These are phyloP conservation scores for Amanita subjunquillea DNA, from an alignment of 768 basidiomycete species.

Conservation along the genomic window DNA sequence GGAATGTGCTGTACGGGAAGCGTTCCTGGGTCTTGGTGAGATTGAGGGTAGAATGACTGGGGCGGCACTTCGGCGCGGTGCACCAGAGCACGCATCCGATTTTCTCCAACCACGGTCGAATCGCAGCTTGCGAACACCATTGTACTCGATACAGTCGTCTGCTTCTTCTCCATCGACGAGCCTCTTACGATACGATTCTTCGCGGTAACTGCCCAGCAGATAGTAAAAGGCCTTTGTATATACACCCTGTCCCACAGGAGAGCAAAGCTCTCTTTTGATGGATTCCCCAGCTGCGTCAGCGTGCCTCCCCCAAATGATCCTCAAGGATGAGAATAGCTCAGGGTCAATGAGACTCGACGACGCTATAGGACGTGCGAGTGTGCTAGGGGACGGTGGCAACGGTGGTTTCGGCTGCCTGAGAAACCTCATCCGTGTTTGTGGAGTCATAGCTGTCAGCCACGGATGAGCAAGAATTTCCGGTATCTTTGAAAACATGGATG, in stretches of 20 bases:
- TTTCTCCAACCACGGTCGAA: constrained; percentile 31
- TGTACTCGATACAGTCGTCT: constrained; percentile 22
- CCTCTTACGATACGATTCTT: constrained; percentile 35
- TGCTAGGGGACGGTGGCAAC: constrained; percentile 52
- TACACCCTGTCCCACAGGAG: constrained; percentile 57
- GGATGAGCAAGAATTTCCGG: constrained; percentile 79
- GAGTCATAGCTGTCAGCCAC: constrained; percentile 53
- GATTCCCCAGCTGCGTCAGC: constrained; percentile 39
- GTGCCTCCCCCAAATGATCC: constrained; percentile 77
- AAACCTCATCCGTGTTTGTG: constrained; percentile 6
- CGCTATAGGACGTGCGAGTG: constrained; percentile 59
- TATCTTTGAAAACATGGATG: constrained; percentile 41
- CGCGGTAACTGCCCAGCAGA: constrained; percentile 66
- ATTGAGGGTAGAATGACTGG: background rate
- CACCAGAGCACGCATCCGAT: background rate
- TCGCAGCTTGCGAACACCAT: constrained; percentile 17
- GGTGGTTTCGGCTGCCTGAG: constrained; percentile 24
- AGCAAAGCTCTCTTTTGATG: constrained; percentile 59
- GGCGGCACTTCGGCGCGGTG: background rate
- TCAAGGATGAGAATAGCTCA: constrained; percentile 69
- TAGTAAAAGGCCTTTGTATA: constrained; percentile 88
- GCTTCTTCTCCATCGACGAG: constrained; percentile 31
- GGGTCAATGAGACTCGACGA: constrained; percentile 64
- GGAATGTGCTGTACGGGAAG: background rate
- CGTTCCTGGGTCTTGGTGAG: background rate